phyloP scores from a whole-genome alignment of 495 filamentous ascomycete genomes.

The Lophiotrema nucula region DNA sequence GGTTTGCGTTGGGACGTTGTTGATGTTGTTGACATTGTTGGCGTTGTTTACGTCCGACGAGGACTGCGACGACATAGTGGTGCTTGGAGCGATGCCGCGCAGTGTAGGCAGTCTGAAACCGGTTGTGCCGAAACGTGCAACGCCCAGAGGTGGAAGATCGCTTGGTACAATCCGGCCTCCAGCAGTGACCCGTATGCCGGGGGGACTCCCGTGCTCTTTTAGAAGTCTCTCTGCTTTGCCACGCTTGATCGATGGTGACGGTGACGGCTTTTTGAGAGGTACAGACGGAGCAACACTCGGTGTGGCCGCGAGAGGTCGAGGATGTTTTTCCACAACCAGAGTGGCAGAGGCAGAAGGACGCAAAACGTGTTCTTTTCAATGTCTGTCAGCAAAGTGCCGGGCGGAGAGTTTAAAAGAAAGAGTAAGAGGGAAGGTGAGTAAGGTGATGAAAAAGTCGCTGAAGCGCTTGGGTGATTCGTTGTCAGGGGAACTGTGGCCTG shows the following conservation, averaged over 20 bases:
- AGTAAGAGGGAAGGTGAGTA: background rate
- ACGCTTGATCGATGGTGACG: conserved; percentile 43
- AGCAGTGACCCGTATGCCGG: conserved; percentile 61
- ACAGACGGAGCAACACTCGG: conserved; percentile 4
- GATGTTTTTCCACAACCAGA: conserved; percentile 1
- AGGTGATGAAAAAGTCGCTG: background rate
- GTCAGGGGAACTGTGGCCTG: background rate
- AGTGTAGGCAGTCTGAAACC: conserved; percentile 29
- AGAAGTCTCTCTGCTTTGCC: conserved; percentile 48
- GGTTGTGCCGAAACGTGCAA: conserved; percentile 31
- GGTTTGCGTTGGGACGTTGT: background rate
- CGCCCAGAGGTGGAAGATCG: conserved; percentile 38
- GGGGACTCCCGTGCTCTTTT: conserved; percentile 60
- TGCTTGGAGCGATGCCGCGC: background rate
- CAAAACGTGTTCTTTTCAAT: conserved; percentile 32
- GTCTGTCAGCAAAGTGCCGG: background rate
- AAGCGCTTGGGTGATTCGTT: too few species aligned
- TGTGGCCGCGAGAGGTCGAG: background rate
- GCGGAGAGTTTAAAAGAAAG: background rate
- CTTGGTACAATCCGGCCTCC: conserved; percentile 63
- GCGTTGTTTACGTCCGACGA: too few species aligned
- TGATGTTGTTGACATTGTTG: background rate
- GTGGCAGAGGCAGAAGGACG: conserved; percentile 31
- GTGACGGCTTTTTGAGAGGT: conserved; percentile 37
- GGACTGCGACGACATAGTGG: conserved; percentile 4